Conservation (phyloP, 2,329 filamentous ascomycete species). For the Nemania abortiva region DNA sequence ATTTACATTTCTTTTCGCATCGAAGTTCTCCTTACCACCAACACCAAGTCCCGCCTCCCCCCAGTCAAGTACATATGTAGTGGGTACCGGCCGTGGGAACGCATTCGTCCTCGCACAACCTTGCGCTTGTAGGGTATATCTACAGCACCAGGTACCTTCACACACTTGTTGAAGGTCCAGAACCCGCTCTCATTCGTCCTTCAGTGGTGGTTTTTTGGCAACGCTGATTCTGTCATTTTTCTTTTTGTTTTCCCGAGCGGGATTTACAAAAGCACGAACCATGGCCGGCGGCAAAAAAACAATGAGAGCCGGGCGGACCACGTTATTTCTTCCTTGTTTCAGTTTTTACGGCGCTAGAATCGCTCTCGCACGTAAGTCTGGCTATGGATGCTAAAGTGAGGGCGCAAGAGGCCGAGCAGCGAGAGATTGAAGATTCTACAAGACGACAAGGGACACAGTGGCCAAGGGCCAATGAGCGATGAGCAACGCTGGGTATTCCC, state of each 20-base stretch:
- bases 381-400: constrained; percentile 21
- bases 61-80: constrained; percentile 29
- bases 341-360: not conserved
- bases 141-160: constrained; percentile 30
- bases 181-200: constrained; percentile 29
- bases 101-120: constrained; percentile 30
- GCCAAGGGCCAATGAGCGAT: constrained; percentile 19
- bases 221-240: constrained; percentile 23
- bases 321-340: constrained; percentile 4
- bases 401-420: constrained; percentile 15
- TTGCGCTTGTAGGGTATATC: constrained; percentile 34
- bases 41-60: not conserved
- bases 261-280: not conserved
- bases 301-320: not conserved
- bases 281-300: not conserved
- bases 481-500: constrained; percentile 19
- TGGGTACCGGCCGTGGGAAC: constrained; percentile 33
- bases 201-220: constrained; percentile 18
- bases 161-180: constrained; percentile 22
- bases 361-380: not conserved
- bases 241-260: constrained; percentile 16
- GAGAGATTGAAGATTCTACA: constrained; percentile 14
- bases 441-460: constrained; percentile 26
- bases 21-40: constrained; percentile 19
- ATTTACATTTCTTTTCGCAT: constrained; percentile 29